A percentile compares a stretch with the other conserved stretches of the same genome.
These are phyloP conservation scores for Komagataea norvegica DNA, from an alignment of 1,139 yeast genomes.

Conservation along the genomic window DNA sequence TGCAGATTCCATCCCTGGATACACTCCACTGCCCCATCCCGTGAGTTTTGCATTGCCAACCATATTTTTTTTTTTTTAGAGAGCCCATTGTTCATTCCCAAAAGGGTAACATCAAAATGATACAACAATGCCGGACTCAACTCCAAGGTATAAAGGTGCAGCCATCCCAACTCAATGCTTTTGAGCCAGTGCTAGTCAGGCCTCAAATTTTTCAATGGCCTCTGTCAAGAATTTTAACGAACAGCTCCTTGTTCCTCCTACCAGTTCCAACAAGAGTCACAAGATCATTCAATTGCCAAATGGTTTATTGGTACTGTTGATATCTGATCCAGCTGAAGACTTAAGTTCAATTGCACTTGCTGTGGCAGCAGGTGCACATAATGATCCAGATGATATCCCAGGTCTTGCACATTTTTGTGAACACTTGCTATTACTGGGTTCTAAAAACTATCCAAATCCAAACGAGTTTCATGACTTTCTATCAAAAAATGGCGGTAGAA, in stretches of 20 bases:
- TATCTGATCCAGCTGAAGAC: conserved; percentile 53
- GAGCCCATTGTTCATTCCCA: conserved; percentile 7
- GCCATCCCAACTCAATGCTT: no score
- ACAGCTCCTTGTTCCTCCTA: conserved; percentile 26
- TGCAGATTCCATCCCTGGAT: no score
- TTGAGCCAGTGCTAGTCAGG: no score
- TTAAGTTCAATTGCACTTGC: conserved; percentile 46
- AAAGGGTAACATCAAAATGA: conserved; percentile 6
- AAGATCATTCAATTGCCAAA: conserved; percentile 45
- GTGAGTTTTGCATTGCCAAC: no score
- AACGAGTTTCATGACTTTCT: conserved; percentile 42
- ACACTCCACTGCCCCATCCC: no score
- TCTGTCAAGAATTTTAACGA: conserved; percentile 18
- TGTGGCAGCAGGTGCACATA: conserved; percentile 58
- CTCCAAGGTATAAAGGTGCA: no score
- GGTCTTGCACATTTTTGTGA: conserved; percentile 77
- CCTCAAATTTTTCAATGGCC: no score
- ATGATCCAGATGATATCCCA: conserved; percentile 49
- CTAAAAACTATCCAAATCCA: conserved; percentile 47
- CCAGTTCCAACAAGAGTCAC: conserved; percentile 35
- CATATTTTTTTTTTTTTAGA: neutral
- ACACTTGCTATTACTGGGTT: conserved; percentile 59
- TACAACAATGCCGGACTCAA: neutral
- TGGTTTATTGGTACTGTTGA: conserved; percentile 46
- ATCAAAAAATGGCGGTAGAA: conserved; percentile 45